Percentiles rank a stretch among this genome's conserved stretches.
phyloP scores from a whole-genome alignment of 768 basidiomycete genomes.

The Rhizopogon vesiculosus region DNA sequence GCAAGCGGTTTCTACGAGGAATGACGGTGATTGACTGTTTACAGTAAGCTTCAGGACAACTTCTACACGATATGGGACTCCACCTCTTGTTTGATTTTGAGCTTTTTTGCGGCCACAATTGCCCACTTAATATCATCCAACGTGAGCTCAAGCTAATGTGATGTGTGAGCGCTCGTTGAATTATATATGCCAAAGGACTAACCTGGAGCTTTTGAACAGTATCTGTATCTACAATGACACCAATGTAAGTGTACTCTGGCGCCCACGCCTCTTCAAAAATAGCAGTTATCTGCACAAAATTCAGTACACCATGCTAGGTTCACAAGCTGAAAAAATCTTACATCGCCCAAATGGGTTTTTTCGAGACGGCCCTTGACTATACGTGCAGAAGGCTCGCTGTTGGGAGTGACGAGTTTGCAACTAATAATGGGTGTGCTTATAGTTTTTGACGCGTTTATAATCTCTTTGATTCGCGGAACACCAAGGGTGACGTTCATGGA shows the following conservation, averaged over 20 bases:
- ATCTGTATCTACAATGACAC: conserved; percentile 85
- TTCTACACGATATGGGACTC: neutral
- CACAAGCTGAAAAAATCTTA: conserved; percentile 30
- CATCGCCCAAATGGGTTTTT: conserved; percentile 92
- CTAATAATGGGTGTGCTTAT: conserved; percentile 99
- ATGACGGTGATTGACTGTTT: conserved; percentile 70
- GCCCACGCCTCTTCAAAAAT: conserved; percentile 97
- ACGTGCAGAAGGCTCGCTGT: conserved; percentile 91
- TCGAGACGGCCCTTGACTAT: conserved; percentile 97
- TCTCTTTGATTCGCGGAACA: conserved; percentile 99
- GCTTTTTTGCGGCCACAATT: conserved; percentile 78
- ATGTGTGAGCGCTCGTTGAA: neutral
- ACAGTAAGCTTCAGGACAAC: neutral
- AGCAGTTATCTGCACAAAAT: conserved; percentile 64
- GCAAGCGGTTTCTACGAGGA: conserved; percentile 66
- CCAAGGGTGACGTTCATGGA: conserved; percentile 99
- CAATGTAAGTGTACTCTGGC: conserved; percentile 87
- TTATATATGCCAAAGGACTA: neutral
- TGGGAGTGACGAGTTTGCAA: conserved; percentile 80
- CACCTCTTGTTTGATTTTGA: conserved; percentile 90
- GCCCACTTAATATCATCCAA: conserved; percentile 93
- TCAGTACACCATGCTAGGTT: neutral
- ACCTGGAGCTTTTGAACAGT: conserved; percentile 90
- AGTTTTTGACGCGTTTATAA: conserved; percentile 96
- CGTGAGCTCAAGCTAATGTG: conserved; percentile 77